These are phyloP conservation scores for Posidonia australis DNA, from an alignment of 106 monocot genomes.

Conservation along the genomic window DNA sequence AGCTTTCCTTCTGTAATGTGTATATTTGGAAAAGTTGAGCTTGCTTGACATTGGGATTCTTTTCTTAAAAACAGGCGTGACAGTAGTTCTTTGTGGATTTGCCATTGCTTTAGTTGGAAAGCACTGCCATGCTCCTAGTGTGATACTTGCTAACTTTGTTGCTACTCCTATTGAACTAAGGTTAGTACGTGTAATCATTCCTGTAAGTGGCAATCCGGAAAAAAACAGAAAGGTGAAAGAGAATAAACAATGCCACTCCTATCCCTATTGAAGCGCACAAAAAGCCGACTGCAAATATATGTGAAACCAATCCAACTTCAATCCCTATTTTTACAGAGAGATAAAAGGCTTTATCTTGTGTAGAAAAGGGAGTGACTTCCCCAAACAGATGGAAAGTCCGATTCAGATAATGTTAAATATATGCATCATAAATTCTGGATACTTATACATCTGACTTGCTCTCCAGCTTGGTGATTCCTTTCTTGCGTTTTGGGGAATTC, in stretches of 20 bases:
- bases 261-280: too few species aligned
- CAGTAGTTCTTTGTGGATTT: constrained; percentile 68
- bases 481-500: constrained; percentile 77
- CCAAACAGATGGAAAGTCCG: too few species aligned
- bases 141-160: constrained; percentile 65
- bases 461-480: constrained; percentile 68
- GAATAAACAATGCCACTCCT: background rate
- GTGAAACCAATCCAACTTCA: too few species aligned
- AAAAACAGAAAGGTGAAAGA: background rate
- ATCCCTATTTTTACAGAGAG: too few species aligned
- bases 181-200: constrained; percentile 14
- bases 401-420: background rate
- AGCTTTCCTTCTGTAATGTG: too few species aligned
- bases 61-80: constrained; percentile 40
- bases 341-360: too few species aligned
- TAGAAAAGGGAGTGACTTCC: too few species aligned
- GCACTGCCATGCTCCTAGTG: constrained; percentile 62
- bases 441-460: constrained; percentile 1
- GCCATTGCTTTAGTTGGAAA: constrained; percentile 60
- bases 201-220: background rate
- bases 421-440: background rate
- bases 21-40: background rate
- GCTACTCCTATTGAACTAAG: constrained; percentile 85
- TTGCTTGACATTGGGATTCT: background rate
- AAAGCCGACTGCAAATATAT: too few species aligned